phyloP scores from a whole-genome alignment of 805 yeast genomes.

The Wickerhamomyces rabaulensis region DNA sequence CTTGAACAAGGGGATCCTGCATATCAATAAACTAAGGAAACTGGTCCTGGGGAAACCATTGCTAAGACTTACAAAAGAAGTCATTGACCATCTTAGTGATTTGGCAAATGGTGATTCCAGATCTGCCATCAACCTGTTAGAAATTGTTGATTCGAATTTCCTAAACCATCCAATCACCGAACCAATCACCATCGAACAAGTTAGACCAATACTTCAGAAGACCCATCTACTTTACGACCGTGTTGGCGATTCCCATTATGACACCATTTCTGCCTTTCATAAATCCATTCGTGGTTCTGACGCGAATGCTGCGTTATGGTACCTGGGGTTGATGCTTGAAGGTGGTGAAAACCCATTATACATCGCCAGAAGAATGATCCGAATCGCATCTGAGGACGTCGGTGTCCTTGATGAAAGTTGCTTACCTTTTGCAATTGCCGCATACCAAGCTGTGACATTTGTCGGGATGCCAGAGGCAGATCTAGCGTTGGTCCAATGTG shows the following conservation, averaged over 20 bases:
- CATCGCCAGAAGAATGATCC: slow-evolving; percentile 83
- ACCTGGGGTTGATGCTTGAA: slow-evolving; percentile 79
- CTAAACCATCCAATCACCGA: neutral
- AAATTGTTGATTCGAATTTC: slow-evolving; percentile 58
- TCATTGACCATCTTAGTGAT: slow-evolving; percentile 63
- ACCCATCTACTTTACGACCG: slow-evolving; percentile 70
- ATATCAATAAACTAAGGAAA: slow-evolving; percentile 55
- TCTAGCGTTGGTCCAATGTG: slow-evolving; percentile 83
- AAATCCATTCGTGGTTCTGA: slow-evolving; percentile 87
- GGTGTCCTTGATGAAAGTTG: slow-evolving; percentile 82
- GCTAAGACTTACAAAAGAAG: slow-evolving; percentile 47
- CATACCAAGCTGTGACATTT: slow-evolving; percentile 82
- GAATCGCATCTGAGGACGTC: slow-evolving; percentile 93
- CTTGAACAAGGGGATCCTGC: slow-evolving; percentile 50
- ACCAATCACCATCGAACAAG: slow-evolving; percentile 11
- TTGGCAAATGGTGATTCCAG: slow-evolving; percentile 88
- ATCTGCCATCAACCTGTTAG: slow-evolving; percentile 74
- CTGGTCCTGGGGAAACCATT: slow-evolving; percentile 44
- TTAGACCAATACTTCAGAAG: slow-evolving; percentile 41
- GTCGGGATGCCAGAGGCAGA: slow-evolving; percentile 96
- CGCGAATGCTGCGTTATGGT: slow-evolving; percentile 85
- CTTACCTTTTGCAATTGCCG: slow-evolving; percentile 80
- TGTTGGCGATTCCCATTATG: slow-evolving; percentile 90
- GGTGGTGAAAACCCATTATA: slow-evolving; percentile 95
- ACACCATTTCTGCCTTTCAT: slow-evolving; percentile 92